Conservation (phyloP, 1,284 basidiomycete genomes). For the Hypsizygus ulmarius region DNA sequence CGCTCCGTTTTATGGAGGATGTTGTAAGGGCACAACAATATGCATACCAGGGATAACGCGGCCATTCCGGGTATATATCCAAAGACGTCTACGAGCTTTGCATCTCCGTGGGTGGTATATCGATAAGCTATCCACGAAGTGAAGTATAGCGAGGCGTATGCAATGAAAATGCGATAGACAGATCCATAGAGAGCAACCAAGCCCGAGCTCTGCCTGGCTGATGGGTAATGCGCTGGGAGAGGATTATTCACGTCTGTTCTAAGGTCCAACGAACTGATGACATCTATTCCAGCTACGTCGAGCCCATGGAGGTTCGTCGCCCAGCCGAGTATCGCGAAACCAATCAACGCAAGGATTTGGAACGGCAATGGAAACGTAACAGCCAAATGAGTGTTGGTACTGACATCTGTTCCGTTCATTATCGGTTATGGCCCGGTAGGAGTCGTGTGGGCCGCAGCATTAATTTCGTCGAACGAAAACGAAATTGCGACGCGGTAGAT, state of each 20-base stretch:
- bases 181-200: conserved; percentile 50
- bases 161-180: conserved; percentile 65
- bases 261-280: conserved; percentile 64
- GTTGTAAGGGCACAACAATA: conserved; percentile 66
- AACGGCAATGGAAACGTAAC: conserved; percentile 78
- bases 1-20: conserved; percentile 67
- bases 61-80: conserved; percentile 75
- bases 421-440: conserved; percentile 14
- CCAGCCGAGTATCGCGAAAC: conserved; percentile 75
- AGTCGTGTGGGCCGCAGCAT: conserved; percentile 17
- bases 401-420: conserved; percentile 34
- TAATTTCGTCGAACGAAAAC: conserved; percentile 14
- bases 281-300: conserved; percentile 72
- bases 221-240: conserved; percentile 32
- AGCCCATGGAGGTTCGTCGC: conserved; percentile 87
- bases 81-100: conserved; percentile 64
- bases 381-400: conserved; percentile 45
- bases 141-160: conserved; percentile 59
- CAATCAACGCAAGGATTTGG: conserved; percentile 71
- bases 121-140: conserved; percentile 68
- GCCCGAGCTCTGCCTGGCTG: conserved; percentile 33
- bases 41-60: conserved; percentile 53
- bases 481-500: conserved; percentile 11
- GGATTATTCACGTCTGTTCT: conserved; percentile 34
- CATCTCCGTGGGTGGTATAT: conserved; percentile 53